phyloP scores from a whole-genome alignment of 345 rosid genomes.

The Pistacia atlantica region DNA sequence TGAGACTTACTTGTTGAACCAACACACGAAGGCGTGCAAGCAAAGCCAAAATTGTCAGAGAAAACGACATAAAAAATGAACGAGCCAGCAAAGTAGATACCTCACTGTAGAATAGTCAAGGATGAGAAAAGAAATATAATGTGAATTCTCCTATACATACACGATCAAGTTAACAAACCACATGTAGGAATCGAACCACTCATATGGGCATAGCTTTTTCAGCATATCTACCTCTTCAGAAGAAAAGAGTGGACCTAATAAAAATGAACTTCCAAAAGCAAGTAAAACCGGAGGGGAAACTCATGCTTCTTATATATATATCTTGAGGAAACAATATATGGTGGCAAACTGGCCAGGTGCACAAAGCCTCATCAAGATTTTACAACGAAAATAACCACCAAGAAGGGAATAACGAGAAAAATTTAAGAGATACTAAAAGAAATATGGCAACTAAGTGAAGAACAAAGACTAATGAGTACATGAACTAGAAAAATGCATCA shows the following conservation, averaged over 20 bases:
- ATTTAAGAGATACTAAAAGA: not conserved
- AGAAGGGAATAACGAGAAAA: not conserved
- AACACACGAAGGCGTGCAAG: conserved; percentile 89
- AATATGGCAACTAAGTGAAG: not conserved
- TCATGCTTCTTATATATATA: not conserved
- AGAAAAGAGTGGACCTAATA: not conserved
- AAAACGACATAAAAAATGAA: conserved; percentile 82
- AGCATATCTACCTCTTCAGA: not conserved
- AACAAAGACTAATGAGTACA: not conserved
- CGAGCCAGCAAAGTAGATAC: conserved; percentile 78
- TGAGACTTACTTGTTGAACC: conserved; percentile 78
- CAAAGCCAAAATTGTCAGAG: conserved; percentile 67
- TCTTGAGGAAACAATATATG: not conserved
- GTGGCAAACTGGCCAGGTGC: not conserved
- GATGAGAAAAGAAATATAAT: conserved; percentile 1
- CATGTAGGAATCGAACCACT: not conserved
- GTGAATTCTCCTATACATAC: not conserved
- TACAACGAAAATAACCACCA: not conserved
- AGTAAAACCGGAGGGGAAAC: not conserved
- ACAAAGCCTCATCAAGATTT: not conserved
- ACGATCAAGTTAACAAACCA: not conserved
- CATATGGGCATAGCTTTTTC: not conserved
- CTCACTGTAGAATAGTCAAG: conserved; percentile 53
- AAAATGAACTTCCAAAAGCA: no score
- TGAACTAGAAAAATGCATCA: not conserved